Evolutionary conservation across 306 rosid genomes (phyloP), one percentile per base, ranked within the genome.

Genomic region (Ormosia emarginata): DNA sequence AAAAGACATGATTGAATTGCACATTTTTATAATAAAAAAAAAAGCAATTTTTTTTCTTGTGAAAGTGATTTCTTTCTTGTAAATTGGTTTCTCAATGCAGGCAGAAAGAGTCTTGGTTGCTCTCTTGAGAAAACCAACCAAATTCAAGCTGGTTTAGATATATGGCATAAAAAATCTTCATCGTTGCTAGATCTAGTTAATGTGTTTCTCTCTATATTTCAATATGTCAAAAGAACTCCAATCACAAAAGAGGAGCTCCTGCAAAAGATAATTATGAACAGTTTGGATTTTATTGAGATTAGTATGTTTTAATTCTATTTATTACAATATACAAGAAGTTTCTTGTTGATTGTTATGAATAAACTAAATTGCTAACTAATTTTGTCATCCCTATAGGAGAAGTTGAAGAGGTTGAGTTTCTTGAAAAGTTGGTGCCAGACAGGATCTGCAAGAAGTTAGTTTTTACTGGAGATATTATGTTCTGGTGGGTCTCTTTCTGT

Each of bases 231-330:
- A 74, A 81, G 89, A 87, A 77, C 75, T 67, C 37, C 88, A 61
- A 85, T 93, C 75, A 93, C 96, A 47, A 90, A 90, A 77, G 92
- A 87, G 87, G 94, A 93, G 88, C 91, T 93, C 59, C 75, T 93
- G 84, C 88, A 91, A 59, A 91, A 91, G 89, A 91, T 91, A 57
- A 80, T 90, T 34, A 80, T 85, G 84, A 89, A 87, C 70, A 83
- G 84, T 68, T 75, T 89, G 53, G 88, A 93, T 75, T 71, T 88
- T 69, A 81, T 82, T 59, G 89, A 90, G 75, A 88, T 85, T 79
- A 80, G 98, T 93, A 87, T 13, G 88, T 84, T 71, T 41, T 71
- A 13, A 50, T 67, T 41, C 67, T 59, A 17, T 74, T 49, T 55
- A 11, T 83, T 52, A 47, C 68, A 29, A 24, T 55, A 41, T 37